These are phyloP conservation scores for Conringia planisiliqua DNA, from an alignment of 345 rosid species.

Conservation along the genomic window DNA sequence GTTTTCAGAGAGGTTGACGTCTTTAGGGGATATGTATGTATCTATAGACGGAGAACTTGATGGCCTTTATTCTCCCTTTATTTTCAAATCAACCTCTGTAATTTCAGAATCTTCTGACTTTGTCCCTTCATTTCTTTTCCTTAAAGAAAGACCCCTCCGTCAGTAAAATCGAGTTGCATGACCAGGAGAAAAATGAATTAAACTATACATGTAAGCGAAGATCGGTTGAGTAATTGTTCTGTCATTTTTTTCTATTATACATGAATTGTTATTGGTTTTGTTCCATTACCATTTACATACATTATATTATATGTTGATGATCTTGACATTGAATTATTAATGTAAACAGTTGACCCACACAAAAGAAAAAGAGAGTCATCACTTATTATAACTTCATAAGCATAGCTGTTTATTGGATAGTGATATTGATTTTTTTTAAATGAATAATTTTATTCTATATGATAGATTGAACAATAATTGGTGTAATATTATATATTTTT, in stretches of 20 bases:
- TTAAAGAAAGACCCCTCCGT: not conserved
- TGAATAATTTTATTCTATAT: not conserved
- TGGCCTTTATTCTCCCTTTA: not conserved
- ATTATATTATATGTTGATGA: not conserved
- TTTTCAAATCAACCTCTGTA: not conserved
- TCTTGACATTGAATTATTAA: too few relatives aligned
- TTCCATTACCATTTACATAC: not conserved
- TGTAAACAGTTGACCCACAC: not conserved
- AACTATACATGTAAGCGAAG: not conserved
- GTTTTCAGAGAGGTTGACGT: conserved; percentile 22
- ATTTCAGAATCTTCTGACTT: not conserved
- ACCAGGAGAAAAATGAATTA: not conserved
- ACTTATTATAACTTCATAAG: not conserved
- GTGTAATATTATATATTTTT: not conserved
- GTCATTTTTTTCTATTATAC: not conserved
- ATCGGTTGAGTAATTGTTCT: not conserved
- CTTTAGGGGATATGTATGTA: conserved; percentile 22
- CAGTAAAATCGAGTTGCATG: not conserved
- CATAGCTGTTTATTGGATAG: not conserved
- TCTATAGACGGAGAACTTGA: conserved; percentile 17
- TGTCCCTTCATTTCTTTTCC: not conserved
- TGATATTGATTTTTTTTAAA: not conserved
- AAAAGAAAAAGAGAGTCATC: too few relatives aligned
- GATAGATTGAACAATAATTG: not conserved
- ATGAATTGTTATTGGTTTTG: not conserved